Conservation (phyloP, 2,329 filamentous ascomycete species). For the Colletotrichum sp. region DNA sequence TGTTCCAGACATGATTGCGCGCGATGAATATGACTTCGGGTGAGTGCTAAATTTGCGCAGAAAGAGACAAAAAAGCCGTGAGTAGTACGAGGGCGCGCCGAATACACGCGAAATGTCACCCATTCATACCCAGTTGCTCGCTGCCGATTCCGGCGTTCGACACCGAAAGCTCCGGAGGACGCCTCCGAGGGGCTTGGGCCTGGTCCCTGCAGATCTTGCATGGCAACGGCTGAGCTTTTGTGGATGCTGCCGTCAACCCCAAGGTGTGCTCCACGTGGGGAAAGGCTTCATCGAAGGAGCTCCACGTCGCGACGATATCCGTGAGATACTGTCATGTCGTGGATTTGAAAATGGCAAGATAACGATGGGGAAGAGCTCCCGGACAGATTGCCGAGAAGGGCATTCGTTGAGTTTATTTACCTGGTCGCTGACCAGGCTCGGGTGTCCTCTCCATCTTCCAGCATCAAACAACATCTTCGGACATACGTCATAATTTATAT, state of each 20-base stretch:
- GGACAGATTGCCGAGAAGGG: neutral
- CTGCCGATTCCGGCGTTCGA: neutral
- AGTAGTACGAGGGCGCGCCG: too few relatives aligned
- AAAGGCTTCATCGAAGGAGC: neutral
- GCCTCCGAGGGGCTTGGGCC: neutral
- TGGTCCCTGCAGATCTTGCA: conserved; percentile 1
- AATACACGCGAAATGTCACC: neutral
- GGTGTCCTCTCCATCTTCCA: neutral
- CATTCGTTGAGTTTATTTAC: neutral
- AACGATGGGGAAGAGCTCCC: neutral
- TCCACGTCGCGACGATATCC: neutral
- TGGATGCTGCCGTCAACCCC: neutral
- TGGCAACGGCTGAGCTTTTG: neutral
- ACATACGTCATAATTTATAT: neutral
- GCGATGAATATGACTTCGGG: neutral
- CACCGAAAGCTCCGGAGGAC: neutral
- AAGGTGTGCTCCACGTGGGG: conserved; percentile 9
- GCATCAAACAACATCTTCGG: neutral
- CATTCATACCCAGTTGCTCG: neutral
- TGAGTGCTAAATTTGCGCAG: accelerated
- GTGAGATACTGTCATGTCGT: neutral
- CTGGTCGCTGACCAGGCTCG: neutral
- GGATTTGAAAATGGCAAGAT: neutral
- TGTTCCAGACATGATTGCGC: neutral
- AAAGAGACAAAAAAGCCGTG: neutral